Base-by-base conservation (phyloP, 768 basidiomycete genomes). In the Tylopilus subfusipes region DNA sequence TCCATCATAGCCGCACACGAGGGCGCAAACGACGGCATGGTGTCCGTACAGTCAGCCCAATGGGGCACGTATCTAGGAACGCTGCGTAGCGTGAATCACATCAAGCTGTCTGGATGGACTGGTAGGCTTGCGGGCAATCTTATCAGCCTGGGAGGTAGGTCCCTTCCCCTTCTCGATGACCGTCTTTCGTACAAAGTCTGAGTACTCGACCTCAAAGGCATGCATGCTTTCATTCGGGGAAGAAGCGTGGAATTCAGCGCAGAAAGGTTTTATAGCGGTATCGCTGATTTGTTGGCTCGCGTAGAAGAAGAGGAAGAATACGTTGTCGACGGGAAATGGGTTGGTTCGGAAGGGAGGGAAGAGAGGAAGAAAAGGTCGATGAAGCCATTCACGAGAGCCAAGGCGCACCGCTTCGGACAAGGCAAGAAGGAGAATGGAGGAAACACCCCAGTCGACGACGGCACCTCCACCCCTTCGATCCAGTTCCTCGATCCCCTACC, bases 41-140 rank as follows among this genome's bases (percentile, higher is more conserved):
- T 99, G 43, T 88, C 86, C 43, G 84, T 96, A 40, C 76, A 85
- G 55, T 93, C 91, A 5, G 85, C 93, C 3, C 84, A 85, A 77
- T 96, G 95, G 93, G 97, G 97, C 31, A 93, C 87, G 18, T 98
- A 98, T 67, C 81, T 92, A 48, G 96, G 94, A n/a, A 98, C 96
- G 2, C 76, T 99, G 19, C 78, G 82, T 33, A 80, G 88, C 52
- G 97, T 97, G 14, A 96, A 92, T 63, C 97, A 99, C 66, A 80
- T 96, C 33, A 90, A 93, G 65, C 81, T 93, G 33, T 90, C 96
- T 12, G 93, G 95, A 5, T 98, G 95, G 96, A 86, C 93, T 43
- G 67, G 65, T 47, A 65, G 67, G 16, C 52, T 68, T 22, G 63
- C 68, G 22, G 65, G 59, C 13, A 69, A 63, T 45, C 49, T 68